Evolutionary conservation across 169 alveolate genomes (phyloP), one percentile per base, ranked within the genome.

Genomic region (Theileria orientalis): DNA sequence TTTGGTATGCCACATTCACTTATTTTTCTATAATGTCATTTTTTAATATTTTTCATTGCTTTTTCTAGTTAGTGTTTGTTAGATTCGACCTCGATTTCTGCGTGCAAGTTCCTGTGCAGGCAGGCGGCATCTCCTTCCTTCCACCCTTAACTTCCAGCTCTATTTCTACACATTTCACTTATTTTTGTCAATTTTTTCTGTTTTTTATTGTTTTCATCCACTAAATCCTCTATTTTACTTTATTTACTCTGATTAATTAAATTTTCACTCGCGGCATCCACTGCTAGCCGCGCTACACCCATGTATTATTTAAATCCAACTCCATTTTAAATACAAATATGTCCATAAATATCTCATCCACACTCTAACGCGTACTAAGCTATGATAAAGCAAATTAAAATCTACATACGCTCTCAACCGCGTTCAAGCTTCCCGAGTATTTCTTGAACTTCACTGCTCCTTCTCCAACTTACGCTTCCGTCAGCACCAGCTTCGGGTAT

Each of bases 401-500:
- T n/a, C n/a, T n/a, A n/a, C n/a, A n/a, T n/a, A n/a, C n/a, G n/a
- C n/a, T n/a, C n/a, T n/a, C n/a, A n/a, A n/a, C n/a, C n/a, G n/a
- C n/a, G n/a, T n/a, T n/a, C n/a, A n/a, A n/a, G n/a, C n/a, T n/a
- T n/a, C n/a, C n/a, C n/a, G n/a, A n/a, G n/a, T n/a, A n/a, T n/a
- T n/a, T n/a, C n/a, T n/a, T n/a, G n/a, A n/a, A n/a, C n/a, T n/a
- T n/a, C n/a, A n/a, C n/a, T n/a, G n/a, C n/a, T n/a, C n/a, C n/a
- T n/a, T n/a, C n/a, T n/a, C n/a, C n/a, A n/a, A 29, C 46, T 64
- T 72, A 79, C 27, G 87, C 87, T 62, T 77, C 83, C 19, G 73
- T 73, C 33, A 79, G 71, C 63, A 79, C 71, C 25, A 98, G 89
- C 82, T 97, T 95, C 11, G 99, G 99, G 54, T 97, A 94, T 35